Evolutionary conservation across 2,329 filamentous ascomycete genomes (phyloP).

Genomic region (Herpotrichia juniperi): DNA sequence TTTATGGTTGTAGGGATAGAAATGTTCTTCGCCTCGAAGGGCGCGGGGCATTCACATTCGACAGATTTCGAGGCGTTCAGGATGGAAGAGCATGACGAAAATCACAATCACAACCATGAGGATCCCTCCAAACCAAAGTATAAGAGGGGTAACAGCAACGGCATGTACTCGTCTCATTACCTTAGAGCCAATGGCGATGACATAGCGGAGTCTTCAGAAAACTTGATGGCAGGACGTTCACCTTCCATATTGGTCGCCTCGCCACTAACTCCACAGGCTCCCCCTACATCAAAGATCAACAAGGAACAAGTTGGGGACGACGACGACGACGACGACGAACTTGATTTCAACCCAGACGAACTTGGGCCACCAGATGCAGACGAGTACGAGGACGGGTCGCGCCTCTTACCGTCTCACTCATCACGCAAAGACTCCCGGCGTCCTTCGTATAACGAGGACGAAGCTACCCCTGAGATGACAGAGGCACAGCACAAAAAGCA

Average conservation of each 20-base stretch:
- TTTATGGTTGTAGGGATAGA: constrained; percentile 80
- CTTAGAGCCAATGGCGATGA: constrained; percentile 32
- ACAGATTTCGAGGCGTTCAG: constrained; percentile 57
- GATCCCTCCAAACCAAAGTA: constrained; percentile 24
- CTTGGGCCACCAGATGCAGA: constrained; percentile 33
- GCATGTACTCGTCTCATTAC: constrained; percentile 32
- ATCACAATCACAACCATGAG: neutral
- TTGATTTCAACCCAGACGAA: constrained; percentile 43
- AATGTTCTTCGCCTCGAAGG: constrained; percentile 81
- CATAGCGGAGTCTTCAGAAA: constrained; percentile 34
- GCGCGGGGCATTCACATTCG: constrained; percentile 64
- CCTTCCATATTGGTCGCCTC: constrained; percentile 35
- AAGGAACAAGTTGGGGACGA: constrained; percentile 17
- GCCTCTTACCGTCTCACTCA: constrained; percentile 32
- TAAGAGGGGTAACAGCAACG: constrained; percentile 39
- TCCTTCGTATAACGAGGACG: constrained; percentile 13
- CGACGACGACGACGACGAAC: constrained; percentile 39
- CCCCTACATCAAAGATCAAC: constrained; percentile 9
- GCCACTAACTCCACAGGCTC: constrained; percentile 21
- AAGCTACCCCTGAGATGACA: constrained; percentile 31
- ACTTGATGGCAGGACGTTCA: constrained; percentile 40
- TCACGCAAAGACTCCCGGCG: constrained; percentile 23
- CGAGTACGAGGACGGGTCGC: constrained; percentile 38
- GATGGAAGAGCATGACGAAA: constrained; percentile 23
- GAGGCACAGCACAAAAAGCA: constrained; percentile 63